A percentile compares a stretch with the other conserved stretches of the same genome.
phyloP scores from a whole-genome alignment of 2,329 filamentous ascomycete genomes.

The Cyphellophora attinorum region DNA sequence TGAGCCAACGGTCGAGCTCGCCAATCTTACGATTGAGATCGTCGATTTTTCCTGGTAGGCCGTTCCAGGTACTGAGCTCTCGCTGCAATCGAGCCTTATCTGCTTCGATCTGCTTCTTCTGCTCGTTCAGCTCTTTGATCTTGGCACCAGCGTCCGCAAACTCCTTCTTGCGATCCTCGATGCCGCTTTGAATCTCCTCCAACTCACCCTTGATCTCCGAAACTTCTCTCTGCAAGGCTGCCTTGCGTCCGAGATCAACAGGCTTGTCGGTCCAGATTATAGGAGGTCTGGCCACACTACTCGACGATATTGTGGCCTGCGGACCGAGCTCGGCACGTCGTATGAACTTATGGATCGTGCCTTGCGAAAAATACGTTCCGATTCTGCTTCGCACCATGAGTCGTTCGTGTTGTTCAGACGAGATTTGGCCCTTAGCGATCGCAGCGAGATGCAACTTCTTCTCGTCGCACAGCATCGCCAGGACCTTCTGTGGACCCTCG shows the following conservation, averaged over 20 bases:
- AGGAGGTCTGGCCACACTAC: background rate
- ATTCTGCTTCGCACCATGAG: slow-evolving; percentile 49
- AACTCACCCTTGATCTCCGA: slow-evolving; percentile 33
- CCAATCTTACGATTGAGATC: slow-evolving; percentile 37
- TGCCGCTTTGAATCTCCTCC: slow-evolving; percentile 15
- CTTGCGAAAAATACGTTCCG: slow-evolving; percentile 60
- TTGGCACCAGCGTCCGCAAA: slow-evolving; percentile 22
- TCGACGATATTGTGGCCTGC: background rate
- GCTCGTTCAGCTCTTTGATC: slow-evolving; percentile 7
- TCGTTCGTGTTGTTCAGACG: slow-evolving; percentile 57
- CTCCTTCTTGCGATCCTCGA: slow-evolving; percentile 16
- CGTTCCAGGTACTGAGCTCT: slow-evolving; percentile 41
- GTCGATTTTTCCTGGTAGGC: slow-evolving; percentile 24
- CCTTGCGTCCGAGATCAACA: slow-evolving; percentile 52
- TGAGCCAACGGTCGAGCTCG: slow-evolving; percentile 29
- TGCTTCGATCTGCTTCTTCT: slow-evolving; percentile 5
- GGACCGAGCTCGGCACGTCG: slow-evolving; percentile 43
- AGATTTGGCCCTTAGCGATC: slow-evolving; percentile 54
- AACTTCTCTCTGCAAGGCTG: slow-evolving; percentile 47
- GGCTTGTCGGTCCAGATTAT: slow-evolving; percentile 65
- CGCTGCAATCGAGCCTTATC: slow-evolving; percentile 53
- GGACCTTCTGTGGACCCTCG: slow-evolving; percentile 68
- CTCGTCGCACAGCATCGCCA: slow-evolving; percentile 79
- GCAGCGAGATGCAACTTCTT: slow-evolving; percentile 59
- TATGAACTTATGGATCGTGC: slow-evolving; percentile 53